Base-by-base conservation (phyloP, 2,329 filamentous ascomycete species). In the Aschersonia sp. region DNA sequence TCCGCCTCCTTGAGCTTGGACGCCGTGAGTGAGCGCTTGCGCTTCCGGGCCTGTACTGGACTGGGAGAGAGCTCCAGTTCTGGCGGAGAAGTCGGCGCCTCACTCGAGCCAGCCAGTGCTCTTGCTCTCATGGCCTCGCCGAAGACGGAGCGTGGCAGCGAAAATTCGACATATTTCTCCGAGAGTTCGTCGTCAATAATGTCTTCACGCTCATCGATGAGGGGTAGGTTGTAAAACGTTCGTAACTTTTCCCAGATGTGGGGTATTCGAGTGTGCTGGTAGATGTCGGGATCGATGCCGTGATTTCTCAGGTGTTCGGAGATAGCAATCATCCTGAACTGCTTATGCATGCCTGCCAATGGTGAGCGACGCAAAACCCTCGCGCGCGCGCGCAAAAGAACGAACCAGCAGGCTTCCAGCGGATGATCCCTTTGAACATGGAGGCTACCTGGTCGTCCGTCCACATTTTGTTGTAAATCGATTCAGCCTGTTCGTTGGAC, bases 381-480 rank as follows among this genome's bases (percentile, higher is more conserved):
- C 11, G 40, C 10, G 40, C 9, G 14, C 9, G 10, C 7, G 40
- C 9, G 40, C 6, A 5, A 2, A 12, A 6, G 12, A 9, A n/a
- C 40, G 54, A 61, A 87, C 88, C 90, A 41, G 90, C 90, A n/a
- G 92, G 92, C 62, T 98, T 98, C 84, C 86, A 95, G 60, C 82
- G 78, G 54, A 97, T 89, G 55, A 97, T 83, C 46, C 82, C 87
- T 62, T 96, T 96, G 68, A 95, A 87, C 1, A 98, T 73, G 41
- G 87, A 89, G 1, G 87, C 88, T 55, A 94, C 84, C 64, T 98
- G 92, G 59, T 96, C 90, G 58, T 95, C 89, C 4, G 88, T 96
- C 92, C 92, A 98, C 30, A 82, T 78, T 54, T 90, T 86, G 49
- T 79, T 76, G 45, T 51, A 56, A 9, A 55, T 53, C 5, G 56